These are phyloP conservation scores for Sporodiniella umbellata DNA, from an alignment of 371 early-diverging fungal genomes.

Conservation along the genomic window DNA sequence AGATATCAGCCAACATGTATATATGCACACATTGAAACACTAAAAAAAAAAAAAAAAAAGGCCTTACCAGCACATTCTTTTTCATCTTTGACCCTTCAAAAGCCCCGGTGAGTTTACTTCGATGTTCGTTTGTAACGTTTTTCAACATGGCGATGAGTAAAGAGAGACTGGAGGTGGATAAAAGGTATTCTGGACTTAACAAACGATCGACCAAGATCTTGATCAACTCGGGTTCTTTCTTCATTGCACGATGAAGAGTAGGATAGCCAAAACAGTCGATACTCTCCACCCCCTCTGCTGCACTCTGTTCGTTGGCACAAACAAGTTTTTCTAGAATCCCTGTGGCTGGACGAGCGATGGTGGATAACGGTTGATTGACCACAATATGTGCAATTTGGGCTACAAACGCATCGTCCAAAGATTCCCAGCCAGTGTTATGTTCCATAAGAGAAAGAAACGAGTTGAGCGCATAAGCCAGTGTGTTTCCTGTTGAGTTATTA, in stretches of 20 bases:
- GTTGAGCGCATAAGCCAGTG: constrained; percentile 70
- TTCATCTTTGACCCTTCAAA: constrained; percentile 45
- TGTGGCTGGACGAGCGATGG: constrained; percentile 72
- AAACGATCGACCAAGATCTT: constrained; percentile 60
- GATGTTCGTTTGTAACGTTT: constrained; percentile 56
- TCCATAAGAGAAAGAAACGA: constrained; percentile 68
- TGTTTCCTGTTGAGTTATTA: constrained; percentile 58
- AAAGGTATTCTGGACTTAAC: constrained; percentile 57
- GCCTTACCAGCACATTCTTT: constrained; percentile 48
- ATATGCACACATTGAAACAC: too few species aligned
- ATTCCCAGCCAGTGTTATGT: constrained; percentile 64
- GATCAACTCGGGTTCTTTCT: constrained; percentile 51
- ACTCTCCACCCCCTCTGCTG: background rate
- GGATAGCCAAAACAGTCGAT: constrained; percentile 19
- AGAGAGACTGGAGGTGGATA: constrained; percentile 64
- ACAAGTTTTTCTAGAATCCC: constrained; percentile 67
- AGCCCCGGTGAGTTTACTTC: constrained; percentile 43
- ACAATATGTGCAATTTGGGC: constrained; percentile 55
- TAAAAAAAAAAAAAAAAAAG: too few species aligned
- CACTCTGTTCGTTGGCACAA: constrained; percentile 36
- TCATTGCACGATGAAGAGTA: constrained; percentile 49
- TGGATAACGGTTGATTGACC: constrained; percentile 63
- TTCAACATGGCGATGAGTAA: constrained; percentile 64
- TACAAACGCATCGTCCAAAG: constrained; percentile 53
- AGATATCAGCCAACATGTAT: too few species aligned